Base-by-base conservation (phyloP, 306 rosid genomes). In the Spatholobus suberectus region DNA sequence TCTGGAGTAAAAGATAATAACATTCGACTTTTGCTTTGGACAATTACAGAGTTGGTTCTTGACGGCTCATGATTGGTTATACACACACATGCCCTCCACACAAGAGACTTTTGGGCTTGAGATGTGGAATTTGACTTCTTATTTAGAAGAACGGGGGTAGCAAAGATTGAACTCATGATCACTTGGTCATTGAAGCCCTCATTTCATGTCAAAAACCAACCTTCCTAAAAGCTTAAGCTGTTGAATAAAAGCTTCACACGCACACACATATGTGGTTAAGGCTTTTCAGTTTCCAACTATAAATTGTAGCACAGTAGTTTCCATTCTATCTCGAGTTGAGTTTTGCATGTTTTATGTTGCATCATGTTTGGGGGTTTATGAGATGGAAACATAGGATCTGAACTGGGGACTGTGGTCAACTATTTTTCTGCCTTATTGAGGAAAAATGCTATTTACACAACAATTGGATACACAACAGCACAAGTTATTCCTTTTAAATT, bases 141-240 rank as follows among this genome's bases (percentile, higher is more conserved):
- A 63, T n/a, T 41, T 40, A 6, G 7, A 77, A 6, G 12, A 77
- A 62, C 6, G 47, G 73, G 57, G 57, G 23, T 18, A 18, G 24
- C 63, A 62, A 61, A 58, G 61, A 77, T 62, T 26, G 9, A 77
- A 62, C 62, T 63, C 32, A 62, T 46, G 63, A 41, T 65, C 61
- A 76, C 73, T 57, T 80, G 61, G 78, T 70, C 38, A 43, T 41
- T 57, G 49, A 70, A 79, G 61, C 76, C 71, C 49, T 70, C 70
- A 70, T 57, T 43, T 75, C 71, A 68, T 79, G 78, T 70, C 71
- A 70, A 80, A 68, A 69, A 43, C 8, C 24, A 51, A 41, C 71
- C 35, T 67, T 40, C 49, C 61, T 14, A 26, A 44, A 70, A 78
- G 29, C 54, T 35, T 59, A 57, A 62, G 61, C 41, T 26, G 63